Base-by-base conservation (phyloP, 805 yeast genomes). In the Peterozyma xylosa region DNA sequence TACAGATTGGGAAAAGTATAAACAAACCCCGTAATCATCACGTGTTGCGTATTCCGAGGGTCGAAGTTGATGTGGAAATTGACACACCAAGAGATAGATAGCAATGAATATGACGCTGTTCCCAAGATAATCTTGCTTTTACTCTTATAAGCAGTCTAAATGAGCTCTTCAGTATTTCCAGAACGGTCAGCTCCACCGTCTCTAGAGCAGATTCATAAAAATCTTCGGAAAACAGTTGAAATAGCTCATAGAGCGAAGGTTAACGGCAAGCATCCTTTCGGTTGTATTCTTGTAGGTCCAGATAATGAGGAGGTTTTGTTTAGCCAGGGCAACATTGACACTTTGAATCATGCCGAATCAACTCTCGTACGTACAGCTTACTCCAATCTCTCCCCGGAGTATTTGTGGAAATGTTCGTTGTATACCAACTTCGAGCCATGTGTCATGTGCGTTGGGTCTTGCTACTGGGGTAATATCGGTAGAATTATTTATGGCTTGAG, bases 341-440 rank as follows among this genome's bases (percentile, higher is more conserved):
- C 61, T 1, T 42, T 57, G 18, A 59, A 59, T 38, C 63, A 59
- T 42, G 63, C 63, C 2, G 61, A 59, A 42, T 36, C 51, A 16
- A 55, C 58, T 11, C 42, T 57, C 9, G 54, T 59, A 32, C 41
- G 56, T 30, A 29, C 40, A 5, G 58, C 59, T 9, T 54, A 48
- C 41, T 51, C 42, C 11, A 41, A 39, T 38, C 53, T 42, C 34
- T 30, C 54, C 9, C 53, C 55, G 7, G 57, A 48, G 2, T 54
- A 37, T 38, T 48, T 59, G 1, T 59, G 62, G 61, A 30, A 45
- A 34, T 59, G 63, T 42, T 55, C 62, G 3, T 45, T 59, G 14
- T 57, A 56, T 39, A 56, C 63, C 9, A 59, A 51, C 38, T 58
- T 59, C 39, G 63, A 59, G 47, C 62, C 63, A 3, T 59, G 63